phyloP scores from a whole-genome alignment of 2,329 filamentous ascomycete genomes.

The Blastomyces silverae region DNA sequence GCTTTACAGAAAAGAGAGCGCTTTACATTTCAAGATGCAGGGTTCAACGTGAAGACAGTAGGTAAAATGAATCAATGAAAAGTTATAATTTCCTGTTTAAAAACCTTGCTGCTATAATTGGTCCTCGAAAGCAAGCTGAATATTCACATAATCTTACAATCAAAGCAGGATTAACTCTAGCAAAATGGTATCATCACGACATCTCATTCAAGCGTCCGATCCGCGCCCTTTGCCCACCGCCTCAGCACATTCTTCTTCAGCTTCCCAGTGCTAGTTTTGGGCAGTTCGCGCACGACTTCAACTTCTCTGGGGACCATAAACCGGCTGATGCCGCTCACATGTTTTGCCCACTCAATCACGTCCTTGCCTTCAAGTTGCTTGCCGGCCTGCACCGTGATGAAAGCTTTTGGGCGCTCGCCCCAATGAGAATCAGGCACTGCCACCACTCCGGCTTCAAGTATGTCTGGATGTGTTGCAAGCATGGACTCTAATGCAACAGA shows the following conservation, averaged over 20 bases:
- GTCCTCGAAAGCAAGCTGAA: neutral
- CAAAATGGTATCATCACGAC: neutral
- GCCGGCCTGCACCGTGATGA: slow-evolving; percentile 71
- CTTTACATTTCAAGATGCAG: neutral
- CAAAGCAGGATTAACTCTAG: neutral
- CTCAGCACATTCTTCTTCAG: slow-evolving; percentile 89
- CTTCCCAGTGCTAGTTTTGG: slow-evolving; percentile 97
- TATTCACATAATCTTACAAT: neutral
- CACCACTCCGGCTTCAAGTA: slow-evolving; percentile 88
- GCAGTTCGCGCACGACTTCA: slow-evolving; percentile 77
- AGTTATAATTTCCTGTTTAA: neutral
- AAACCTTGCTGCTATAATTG: neutral
- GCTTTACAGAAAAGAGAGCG: neutral
- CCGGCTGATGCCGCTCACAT: slow-evolving; percentile 70
- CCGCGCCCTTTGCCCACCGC: slow-evolving; percentile 66
- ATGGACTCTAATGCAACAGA: slow-evolving; percentile 86
- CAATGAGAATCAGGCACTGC: slow-evolving; percentile 82
- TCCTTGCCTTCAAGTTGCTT: slow-evolving; percentile 56
- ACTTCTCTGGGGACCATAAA: slow-evolving; percentile 77
- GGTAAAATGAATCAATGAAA: neutral
- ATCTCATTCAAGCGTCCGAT: slow-evolving; percentile 24
- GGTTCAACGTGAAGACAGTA: neutral
- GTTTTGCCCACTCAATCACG: slow-evolving; percentile 79
- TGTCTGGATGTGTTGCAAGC: slow-evolving; percentile 77
- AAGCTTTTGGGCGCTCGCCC: slow-evolving; percentile 95